Percentiles rank a stretch among this genome's conserved stretches.
Evolutionary conservation across 2,329 filamentous ascomycete species (phyloP).

Genomic region (Colletotrichum sp.): DNA sequence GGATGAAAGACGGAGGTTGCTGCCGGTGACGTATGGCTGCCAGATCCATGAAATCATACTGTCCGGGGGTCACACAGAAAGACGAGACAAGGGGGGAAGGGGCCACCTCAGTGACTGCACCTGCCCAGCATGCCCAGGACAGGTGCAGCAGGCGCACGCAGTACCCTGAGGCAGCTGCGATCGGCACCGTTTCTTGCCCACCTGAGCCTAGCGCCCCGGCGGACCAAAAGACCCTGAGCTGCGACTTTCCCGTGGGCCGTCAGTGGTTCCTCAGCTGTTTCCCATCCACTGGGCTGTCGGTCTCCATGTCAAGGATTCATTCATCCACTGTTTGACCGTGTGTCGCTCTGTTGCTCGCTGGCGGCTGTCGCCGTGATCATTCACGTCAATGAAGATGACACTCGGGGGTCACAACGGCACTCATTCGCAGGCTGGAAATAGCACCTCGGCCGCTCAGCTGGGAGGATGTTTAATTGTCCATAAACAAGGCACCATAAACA

Average conservation of each 20-base stretch:
- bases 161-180: not conserved
- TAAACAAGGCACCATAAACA: not conserved
- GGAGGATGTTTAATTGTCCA: not conserved
- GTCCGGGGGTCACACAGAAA: not conserved
- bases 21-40: conserved; percentile 11
- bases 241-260: not conserved
- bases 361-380: not conserved
- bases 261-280: not conserved
- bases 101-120: not conserved
- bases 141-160: not conserved
- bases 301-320: not conserved
- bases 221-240: conserved; percentile 4
- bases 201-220: not conserved
- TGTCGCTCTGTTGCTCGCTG: not conserved
- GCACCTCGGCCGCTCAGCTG: not conserved
- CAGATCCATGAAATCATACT: conserved; percentile 18
- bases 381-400: conserved; percentile 1
- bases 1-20: not conserved
- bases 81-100: not conserved
- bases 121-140: not conserved
- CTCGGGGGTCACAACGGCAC: not conserved
- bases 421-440: not conserved
- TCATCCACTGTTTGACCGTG: not conserved
- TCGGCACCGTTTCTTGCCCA: not conserved
- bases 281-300: not conserved